Percentiles rank a stretch among this genome's conserved stretches.
Evolutionary conservation across 345 rosid species (phyloP).

Genomic region (Stellera chamaejasme): DNA sequence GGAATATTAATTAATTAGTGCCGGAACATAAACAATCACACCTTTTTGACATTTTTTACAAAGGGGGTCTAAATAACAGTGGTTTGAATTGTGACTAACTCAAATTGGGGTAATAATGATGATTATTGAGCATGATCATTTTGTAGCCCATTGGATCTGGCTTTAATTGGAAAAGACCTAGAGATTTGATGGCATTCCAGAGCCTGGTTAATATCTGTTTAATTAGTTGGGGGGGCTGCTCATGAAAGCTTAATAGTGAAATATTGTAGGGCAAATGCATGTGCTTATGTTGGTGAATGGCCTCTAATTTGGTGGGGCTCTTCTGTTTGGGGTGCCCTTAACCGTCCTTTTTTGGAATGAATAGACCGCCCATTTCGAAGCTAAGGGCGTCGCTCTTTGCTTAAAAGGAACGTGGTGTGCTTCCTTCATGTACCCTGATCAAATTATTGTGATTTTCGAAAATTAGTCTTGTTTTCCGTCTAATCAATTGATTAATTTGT

Average conservation of each 20-base stretch:
- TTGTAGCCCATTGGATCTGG: too few species aligned
- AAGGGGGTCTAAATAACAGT: constrained; percentile 1
- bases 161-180: too few species aligned
- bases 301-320: constrained; percentile 9
- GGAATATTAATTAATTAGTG: background rate
- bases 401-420: constrained; percentile 32
- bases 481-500: too few species aligned
- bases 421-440: too few species aligned
- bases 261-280: constrained; percentile 23
- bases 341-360: constrained; percentile 8
- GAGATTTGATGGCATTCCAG: too few species aligned
- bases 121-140: background rate
- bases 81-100: constrained; percentile 12
- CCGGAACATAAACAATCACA: background rate
- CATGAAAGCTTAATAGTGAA: background rate
- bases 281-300: constrained; percentile 28
- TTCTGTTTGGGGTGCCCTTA: constrained; percentile 23
- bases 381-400: background rate
- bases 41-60: constrained; percentile 13
- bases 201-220: too few species aligned
- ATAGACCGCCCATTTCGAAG: constrained; percentile 14
- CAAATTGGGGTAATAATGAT: constrained; percentile 1
- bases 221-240: background rate
- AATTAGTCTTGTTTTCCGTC: too few species aligned
- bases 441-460: too few species aligned